A percentile compares a stretch with the other conserved stretches of the same genome.
phyloP scores from a whole-genome alignment of 148 eudicot species.

The Linanthus parryae region DNA sequence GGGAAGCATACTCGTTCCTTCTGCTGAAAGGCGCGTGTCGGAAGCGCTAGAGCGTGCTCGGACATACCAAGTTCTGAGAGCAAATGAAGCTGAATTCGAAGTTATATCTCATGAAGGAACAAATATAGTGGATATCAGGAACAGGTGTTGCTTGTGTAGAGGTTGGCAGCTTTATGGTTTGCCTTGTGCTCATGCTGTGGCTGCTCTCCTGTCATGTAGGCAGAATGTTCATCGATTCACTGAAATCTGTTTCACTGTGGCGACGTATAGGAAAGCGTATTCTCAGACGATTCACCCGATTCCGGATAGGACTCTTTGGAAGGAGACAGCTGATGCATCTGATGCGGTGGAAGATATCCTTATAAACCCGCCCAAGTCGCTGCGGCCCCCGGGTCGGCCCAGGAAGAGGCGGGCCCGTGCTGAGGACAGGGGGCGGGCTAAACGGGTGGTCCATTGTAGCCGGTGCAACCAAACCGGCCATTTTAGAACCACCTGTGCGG shows the following conservation, averaged over 20 bases:
- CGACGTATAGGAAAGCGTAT: conserved; percentile 43
- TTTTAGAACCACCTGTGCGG: conserved; percentile 58
- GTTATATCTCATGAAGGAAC: conserved; percentile 48
- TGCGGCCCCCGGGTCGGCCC: conserved; percentile 51
- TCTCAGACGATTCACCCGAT: conserved; percentile 52
- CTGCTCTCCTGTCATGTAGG: conserved; percentile 44
- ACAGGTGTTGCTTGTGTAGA: conserved; percentile 41
- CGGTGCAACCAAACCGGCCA: conserved; percentile 69
- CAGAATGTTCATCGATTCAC: conserved; percentile 52
- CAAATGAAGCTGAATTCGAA: conserved; percentile 57
- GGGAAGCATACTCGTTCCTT: conserved; percentile 48
- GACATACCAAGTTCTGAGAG: conserved; percentile 44
- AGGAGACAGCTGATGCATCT: conserved; percentile 28
- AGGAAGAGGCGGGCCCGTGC: conserved; percentile 51
- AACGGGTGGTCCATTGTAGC: conserved; percentile 62
- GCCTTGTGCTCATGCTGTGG: conserved; percentile 62
- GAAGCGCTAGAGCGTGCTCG: conserved; percentile 55
- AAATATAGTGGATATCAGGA: conserved; percentile 42
- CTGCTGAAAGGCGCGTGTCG: conserved; percentile 40
- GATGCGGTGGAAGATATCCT: conserved; percentile 17
- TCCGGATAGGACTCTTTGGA: conserved; percentile 50
- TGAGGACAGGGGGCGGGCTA: conserved; percentile 49
- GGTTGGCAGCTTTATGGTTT: conserved; percentile 55
- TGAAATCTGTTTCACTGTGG: conserved; percentile 55
- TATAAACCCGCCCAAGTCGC: conserved; percentile 53